These are phyloP conservation scores for Macrocystidia cucumis DNA, from an alignment of 1,284 basidiomycete genomes.

Conservation along the genomic window DNA sequence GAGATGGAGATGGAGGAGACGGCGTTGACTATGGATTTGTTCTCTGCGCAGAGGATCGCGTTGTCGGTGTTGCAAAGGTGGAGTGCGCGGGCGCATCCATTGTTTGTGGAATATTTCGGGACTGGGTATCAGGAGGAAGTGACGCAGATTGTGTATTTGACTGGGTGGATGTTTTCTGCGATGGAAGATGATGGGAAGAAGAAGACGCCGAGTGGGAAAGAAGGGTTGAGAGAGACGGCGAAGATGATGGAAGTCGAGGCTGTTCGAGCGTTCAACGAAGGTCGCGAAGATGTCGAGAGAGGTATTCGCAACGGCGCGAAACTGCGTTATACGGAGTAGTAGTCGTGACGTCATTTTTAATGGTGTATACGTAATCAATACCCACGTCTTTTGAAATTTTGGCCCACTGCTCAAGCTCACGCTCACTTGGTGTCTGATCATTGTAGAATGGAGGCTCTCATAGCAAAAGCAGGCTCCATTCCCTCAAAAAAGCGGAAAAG, in stretches of 20 bases:
- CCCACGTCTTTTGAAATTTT: too few species aligned
- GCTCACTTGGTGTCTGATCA: too few species aligned
- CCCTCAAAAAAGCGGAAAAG: slow-evolving; percentile 36
- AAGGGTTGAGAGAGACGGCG: background rate
- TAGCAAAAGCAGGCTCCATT: slow-evolving; percentile 63
- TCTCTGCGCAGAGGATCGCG: slow-evolving; percentile 3
- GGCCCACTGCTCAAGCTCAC: too few species aligned
- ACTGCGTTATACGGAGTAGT: background rate
- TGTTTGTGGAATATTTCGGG: slow-evolving; percentile 1
- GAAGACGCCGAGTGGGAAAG: background rate
- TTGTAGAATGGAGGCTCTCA: slow-evolving; percentile 39
- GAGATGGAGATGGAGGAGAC: slow-evolving; percentile 1
- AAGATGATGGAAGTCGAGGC: background rate
- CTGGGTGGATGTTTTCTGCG: background rate
- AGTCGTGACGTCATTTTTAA: too few species aligned
- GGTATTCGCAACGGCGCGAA: background rate
- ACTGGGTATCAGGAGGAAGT: background rate
- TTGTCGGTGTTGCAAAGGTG: slow-evolving; percentile 2
- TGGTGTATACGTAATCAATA: too few species aligned
- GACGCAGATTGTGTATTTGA: background rate
- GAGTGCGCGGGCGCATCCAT: background rate
- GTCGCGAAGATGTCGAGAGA: slow-evolving; percentile 1
- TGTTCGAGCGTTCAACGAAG: background rate
- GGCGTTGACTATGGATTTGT: slow-evolving; percentile 2
- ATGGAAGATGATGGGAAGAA: background rate